phyloP scores from a whole-genome alignment of 257 asterid species.

The Forsythia suspensa region DNA sequence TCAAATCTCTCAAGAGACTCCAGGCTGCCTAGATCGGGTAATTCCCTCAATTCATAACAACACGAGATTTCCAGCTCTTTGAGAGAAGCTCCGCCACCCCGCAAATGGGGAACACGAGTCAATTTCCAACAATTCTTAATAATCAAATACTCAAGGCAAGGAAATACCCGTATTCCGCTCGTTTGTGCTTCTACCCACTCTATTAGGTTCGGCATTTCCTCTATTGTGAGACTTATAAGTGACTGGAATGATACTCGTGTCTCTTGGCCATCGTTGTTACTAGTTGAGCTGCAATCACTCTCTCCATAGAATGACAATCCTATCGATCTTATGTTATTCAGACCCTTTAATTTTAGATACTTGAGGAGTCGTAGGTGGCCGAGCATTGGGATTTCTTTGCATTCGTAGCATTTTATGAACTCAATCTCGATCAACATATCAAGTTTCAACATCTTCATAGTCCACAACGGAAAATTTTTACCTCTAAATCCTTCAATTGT shows the following conservation, averaged over 20 bases:
- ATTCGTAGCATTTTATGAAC: background rate
- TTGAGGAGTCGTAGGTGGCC: constrained; percentile 30
- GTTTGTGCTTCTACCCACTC: background rate
- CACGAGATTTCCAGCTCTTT: background rate
- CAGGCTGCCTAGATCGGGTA: background rate
- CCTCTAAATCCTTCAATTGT: constrained; percentile 11
- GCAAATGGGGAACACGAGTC: constrained; percentile 9
- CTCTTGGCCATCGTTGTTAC: background rate
- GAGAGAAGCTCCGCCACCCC: background rate
- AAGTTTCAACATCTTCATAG: constrained; percentile 2
- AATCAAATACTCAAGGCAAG: constrained; percentile 18
- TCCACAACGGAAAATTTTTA: constrained; percentile 23
- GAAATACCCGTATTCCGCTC: constrained; percentile 10
- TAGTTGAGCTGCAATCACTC: background rate
- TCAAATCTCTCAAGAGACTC: background rate
- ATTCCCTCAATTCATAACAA: background rate
- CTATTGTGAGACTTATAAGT: background rate
- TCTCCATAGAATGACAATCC: constrained; percentile 25
- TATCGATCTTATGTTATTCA: constrained; percentile 14
- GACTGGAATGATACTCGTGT: constrained; percentile 12
- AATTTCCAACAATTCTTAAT: constrained; percentile 6
- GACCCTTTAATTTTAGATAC: background rate
- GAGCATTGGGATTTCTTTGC: constrained; percentile 27
- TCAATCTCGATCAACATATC: background rate
- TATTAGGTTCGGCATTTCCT: background rate